These are phyloP conservation scores for Fusarium subtropicale DNA, from an alignment of 2,329 filamentous ascomycete genomes.

Conservation along the genomic window DNA sequence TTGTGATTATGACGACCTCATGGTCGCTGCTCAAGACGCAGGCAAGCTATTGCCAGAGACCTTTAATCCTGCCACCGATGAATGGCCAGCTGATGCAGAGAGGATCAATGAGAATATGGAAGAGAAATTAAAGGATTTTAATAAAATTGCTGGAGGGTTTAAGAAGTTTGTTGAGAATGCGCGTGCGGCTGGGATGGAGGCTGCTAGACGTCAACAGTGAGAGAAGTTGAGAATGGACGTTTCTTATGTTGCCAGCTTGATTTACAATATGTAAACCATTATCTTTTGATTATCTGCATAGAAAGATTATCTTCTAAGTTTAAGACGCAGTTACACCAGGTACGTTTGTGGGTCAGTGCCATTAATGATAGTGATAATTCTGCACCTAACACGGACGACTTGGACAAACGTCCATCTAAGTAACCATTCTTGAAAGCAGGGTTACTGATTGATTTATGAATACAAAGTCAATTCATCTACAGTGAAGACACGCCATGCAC, in stretches of 20 bases:
- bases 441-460: no score
- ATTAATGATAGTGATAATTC: no score
- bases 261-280: no score
- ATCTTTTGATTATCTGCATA: no score
- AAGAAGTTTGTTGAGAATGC: slow-evolving; percentile 22
- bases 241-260: fast-evolving
- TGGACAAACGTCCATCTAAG: no score
- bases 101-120: slow-evolving; percentile 2
- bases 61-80: background rate
- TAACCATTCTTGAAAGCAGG: no score
- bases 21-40: background rate
- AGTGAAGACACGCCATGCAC: no score
- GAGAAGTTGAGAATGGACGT: background rate
- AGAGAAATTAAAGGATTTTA: background rate
- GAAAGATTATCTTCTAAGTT: no score
- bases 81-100: slow-evolving; percentile 18
- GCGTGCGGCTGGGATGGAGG: background rate
- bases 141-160: slow-evolving; percentile 1
- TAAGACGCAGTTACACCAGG: no score
- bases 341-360: no score
- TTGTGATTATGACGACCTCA: slow-evolving; percentile 8
- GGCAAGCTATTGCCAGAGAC: background rate
- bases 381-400: no score
- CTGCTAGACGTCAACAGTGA: background rate
- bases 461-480: no score